These are phyloP conservation scores for Helianthus tuberosus DNA, from an alignment of 129 eudicot species.

Conservation along the genomic window DNA sequence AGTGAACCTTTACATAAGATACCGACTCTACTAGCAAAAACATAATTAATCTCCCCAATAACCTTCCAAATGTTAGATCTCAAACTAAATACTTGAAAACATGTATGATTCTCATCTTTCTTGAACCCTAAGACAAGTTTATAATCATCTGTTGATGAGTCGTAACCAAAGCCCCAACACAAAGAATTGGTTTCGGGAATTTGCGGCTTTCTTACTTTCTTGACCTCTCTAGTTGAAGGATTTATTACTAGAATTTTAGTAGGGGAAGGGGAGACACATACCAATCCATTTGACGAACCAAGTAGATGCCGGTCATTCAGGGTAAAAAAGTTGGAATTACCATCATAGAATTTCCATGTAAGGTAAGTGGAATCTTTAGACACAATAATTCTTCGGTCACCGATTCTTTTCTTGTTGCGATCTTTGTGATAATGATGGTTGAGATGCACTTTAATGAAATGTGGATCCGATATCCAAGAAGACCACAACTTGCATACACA, in stretches of 20 bases:
- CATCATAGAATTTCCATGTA: no score
- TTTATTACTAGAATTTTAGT: slow-evolving; percentile 11
- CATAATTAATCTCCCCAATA: slow-evolving; percentile 10
- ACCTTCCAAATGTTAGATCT: slow-evolving; percentile 25
- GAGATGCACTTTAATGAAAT: no score
- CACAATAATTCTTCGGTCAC: no score
- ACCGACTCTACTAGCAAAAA: not conserved
- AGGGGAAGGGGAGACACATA: slow-evolving; percentile 4
- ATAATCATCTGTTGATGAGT: slow-evolving; percentile 27
- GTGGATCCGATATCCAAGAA: no score
- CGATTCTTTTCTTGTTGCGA: no score
- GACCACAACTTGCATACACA: no score
- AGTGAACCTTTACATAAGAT: slow-evolving; percentile 8
- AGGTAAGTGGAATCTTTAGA: no score
- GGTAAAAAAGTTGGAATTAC: no score
- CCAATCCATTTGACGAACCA: slow-evolving; percentile 29
- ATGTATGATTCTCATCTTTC: not conserved
- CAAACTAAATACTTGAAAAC: slow-evolving; percentile 25
- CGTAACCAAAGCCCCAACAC: slow-evolving; percentile 33
- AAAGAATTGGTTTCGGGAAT: not conserved
- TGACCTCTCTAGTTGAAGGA: slow-evolving; percentile 17
- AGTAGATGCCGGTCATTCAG: slow-evolving; percentile 5
- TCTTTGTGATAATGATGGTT: no score
- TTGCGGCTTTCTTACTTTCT: not conserved
- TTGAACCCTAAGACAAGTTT: slow-evolving; percentile 1